phyloP scores from a whole-genome alignment of 805 yeast genomes.

The Isabelozyma pseudorhagii region DNA sequence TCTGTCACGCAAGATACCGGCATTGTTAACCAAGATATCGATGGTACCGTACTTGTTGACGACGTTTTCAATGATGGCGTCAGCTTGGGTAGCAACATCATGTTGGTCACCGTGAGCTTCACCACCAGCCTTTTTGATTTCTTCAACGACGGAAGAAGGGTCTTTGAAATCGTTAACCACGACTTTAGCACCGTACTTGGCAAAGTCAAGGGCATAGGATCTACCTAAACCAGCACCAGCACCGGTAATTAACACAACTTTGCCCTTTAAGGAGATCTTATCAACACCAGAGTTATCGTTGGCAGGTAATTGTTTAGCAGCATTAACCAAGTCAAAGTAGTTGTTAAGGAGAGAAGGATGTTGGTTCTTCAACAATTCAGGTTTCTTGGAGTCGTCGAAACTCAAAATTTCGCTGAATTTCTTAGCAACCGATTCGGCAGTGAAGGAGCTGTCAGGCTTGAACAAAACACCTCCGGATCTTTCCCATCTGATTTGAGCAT shows the following conservation, averaged over 20 bases:
- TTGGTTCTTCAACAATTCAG: constrained; percentile 47
- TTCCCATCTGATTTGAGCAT: constrained; percentile 92
- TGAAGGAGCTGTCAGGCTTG: constrained; percentile 71
- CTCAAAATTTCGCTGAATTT: constrained; percentile 61
- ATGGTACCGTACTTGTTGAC: constrained; percentile 74
- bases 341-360: constrained; percentile 75
- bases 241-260: constrained; percentile 91
- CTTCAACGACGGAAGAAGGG: constrained; percentile 70
- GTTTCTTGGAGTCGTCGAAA: constrained; percentile 57
- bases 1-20: constrained; percentile 90
- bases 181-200: constrained; percentile 90
- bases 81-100: constrained; percentile 76
- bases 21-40: constrained; percentile 86
- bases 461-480: constrained; percentile 83
- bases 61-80: constrained; percentile 74
- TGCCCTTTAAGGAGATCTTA: constrained; percentile 62
- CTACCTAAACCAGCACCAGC: constrained; percentile 94
- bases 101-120: constrained; percentile 80
- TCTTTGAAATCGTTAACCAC: constrained; percentile 88
- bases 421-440: constrained; percentile 79
- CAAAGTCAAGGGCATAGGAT: constrained; percentile 81
- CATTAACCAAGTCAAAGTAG: constrained; percentile 57
- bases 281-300: constrained; percentile 44
- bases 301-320: constrained; percentile 47
- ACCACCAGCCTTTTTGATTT: constrained; percentile 70